Conservation (phyloP, 2,329 filamentous ascomycete species). For the Ceratocystis diversiconidia region DNA sequence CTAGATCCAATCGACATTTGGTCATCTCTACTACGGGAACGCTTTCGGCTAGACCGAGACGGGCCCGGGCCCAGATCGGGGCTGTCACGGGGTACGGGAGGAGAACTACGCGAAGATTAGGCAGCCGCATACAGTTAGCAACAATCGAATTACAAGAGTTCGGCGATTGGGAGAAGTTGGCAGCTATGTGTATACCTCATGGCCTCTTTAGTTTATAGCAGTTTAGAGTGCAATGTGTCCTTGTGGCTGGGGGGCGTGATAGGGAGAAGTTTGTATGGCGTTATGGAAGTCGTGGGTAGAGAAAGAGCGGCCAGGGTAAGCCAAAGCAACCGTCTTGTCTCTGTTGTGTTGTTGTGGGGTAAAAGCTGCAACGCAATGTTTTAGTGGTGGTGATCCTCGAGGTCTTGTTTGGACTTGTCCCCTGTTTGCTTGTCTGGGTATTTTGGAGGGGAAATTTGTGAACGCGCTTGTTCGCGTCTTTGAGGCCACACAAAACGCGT, state of each 20-base stretch:
- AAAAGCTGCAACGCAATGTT: background rate
- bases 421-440: background rate
- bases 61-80: conserved; percentile 30
- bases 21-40: conserved; percentile 39
- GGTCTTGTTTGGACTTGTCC: background rate
- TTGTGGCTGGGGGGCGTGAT: background rate
- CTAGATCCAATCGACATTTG: conserved; percentile 40
- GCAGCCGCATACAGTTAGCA: background rate
- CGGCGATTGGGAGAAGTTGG: background rate
- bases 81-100: conserved; percentile 26
- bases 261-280: background rate
- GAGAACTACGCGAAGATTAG: conserved; percentile 45
- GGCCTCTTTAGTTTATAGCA: background rate
- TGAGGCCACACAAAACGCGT: conserved; percentile 23
- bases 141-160: background rate
- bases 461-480: conserved; percentile 11
- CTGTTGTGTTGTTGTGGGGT: background rate
- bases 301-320: background rate
- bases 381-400: background rate
- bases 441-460: conserved; percentile 16
- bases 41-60: conserved; percentile 37
- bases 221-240: background rate
- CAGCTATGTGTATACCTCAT: background rate
- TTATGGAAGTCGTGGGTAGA: too few species aligned
- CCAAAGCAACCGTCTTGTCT: background rate